Conservation (phyloP, 2,329 filamentous ascomycete species). For the Cryphonectria carpinicola region DNA sequence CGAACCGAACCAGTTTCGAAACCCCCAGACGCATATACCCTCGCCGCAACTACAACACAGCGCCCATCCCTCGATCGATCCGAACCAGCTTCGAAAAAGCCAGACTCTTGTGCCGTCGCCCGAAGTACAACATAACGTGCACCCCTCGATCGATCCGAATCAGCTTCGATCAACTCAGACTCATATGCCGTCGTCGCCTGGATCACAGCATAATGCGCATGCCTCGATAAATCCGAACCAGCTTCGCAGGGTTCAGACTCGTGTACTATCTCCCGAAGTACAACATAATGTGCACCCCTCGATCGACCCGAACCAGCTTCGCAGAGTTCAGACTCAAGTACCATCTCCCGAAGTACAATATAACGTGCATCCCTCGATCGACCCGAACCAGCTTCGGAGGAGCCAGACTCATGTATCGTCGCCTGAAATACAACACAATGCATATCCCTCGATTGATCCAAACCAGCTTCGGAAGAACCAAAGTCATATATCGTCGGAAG, state of each 20-base stretch:
- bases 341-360: background rate
- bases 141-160: background rate
- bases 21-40: too few relatives aligned
- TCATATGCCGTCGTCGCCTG: background rate
- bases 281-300: background rate
- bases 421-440: background rate
- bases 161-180: too few relatives aligned
- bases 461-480: background rate
- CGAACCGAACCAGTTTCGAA: background rate
- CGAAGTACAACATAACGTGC: background rate
- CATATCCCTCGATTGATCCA: background rate
- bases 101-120: background rate
- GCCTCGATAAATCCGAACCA: constrained; percentile 1
- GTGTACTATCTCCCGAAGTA: background rate
- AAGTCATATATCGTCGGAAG: too few relatives aligned
- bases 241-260: background rate
- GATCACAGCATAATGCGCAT: background rate
- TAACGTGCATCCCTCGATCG: background rate
- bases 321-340: background rate
- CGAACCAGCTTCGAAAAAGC: background rate
- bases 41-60: constrained; percentile 4
- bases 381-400: background rate
- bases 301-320: constrained; percentile 10
- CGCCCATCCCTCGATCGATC: background rate
- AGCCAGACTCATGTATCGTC: background rate